These are phyloP conservation scores for Kandelia obovata DNA, from an alignment of 345 rosid species.

Conservation along the genomic window DNA sequence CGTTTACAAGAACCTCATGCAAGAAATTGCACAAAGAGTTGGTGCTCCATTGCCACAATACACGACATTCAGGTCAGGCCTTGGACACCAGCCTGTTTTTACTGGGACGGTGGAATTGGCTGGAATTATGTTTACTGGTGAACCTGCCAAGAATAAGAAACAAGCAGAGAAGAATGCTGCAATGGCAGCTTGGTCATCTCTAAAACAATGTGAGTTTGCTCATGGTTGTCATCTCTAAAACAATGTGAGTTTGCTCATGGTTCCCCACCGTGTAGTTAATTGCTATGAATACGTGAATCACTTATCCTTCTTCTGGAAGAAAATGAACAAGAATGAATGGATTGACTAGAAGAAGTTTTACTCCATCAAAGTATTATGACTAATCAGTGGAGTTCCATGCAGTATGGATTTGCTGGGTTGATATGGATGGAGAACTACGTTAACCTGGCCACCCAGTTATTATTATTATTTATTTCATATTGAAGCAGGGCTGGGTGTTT, in stretches of 20 bases:
- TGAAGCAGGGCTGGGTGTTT: too few relatives aligned
- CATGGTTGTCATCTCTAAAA: slow-evolving; percentile 60
- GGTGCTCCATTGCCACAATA: slow-evolving; percentile 91
- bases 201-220: slow-evolving; percentile 69
- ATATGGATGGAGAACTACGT: too few relatives aligned
- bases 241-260: slow-evolving; percentile 50
- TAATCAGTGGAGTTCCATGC: too few relatives aligned
- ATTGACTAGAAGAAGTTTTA: too few relatives aligned
- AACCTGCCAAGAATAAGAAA: slow-evolving; percentile 92
- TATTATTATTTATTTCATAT: too few relatives aligned
- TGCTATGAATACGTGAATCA: too few relatives aligned
- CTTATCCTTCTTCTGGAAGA: too few relatives aligned
- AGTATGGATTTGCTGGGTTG: too few relatives aligned
- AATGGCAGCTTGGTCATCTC: slow-evolving; percentile 96
- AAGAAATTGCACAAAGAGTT: slow-evolving; percentile 96
- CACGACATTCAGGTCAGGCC: slow-evolving; percentile 86
- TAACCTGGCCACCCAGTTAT: too few relatives aligned
- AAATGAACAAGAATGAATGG: too few relatives aligned
- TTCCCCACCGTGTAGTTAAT: not conserved
- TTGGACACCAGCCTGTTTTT: slow-evolving; percentile 94
- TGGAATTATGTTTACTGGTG: slow-evolving; percentile 82
- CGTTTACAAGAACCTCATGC: slow-evolving; percentile 91
- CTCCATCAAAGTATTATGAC: too few relatives aligned
- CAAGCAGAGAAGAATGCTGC: slow-evolving; percentile 99
- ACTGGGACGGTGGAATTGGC: slow-evolving; percentile 93